Evolutionary conservation across 768 basidiomycete species (phyloP).

Genomic region (Suillus decipiens): DNA sequence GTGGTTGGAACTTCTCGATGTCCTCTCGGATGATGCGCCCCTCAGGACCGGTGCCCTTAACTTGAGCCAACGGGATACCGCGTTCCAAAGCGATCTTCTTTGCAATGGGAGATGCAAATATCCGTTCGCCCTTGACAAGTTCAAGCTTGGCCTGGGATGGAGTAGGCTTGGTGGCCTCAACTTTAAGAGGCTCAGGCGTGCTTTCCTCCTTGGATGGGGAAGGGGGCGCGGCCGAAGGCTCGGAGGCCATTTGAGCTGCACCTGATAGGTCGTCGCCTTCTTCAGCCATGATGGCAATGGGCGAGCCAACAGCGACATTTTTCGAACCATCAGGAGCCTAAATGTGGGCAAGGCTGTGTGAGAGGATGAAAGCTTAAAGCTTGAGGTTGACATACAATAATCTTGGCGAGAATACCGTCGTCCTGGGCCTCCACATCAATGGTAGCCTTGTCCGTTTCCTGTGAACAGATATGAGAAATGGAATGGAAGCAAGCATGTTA

Average conservation of each 20-base stretch:
- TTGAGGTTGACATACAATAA: conserved; percentile 65
- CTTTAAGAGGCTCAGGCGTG: conserved; percentile 45
- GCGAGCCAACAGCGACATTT: conserved; percentile 79
- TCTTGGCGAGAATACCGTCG: conserved; percentile 95
- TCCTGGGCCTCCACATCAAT: conserved; percentile 99
- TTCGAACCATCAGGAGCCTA: conserved; percentile 87
- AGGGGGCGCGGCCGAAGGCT: conserved; percentile 47
- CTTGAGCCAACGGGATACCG: conserved; percentile 84
- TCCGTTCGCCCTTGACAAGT: conserved; percentile 69
- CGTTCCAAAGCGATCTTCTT: conserved; percentile 96
- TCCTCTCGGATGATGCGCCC: conserved; percentile 95
- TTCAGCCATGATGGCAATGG: conserved; percentile 91
- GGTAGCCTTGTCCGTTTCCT: conserved; percentile 99
- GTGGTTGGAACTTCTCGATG: conserved; percentile 84
- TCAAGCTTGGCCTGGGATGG: conserved; percentile 43
- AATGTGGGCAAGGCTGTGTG: conserved; percentile 9
- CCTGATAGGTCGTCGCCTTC: conserved; percentile 93
- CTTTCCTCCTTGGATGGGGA: conserved; percentile 36
- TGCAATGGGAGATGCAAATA: conserved; percentile 94
- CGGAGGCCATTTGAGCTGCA: conserved; percentile 70
- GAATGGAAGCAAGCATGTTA: conserved; percentile 10
- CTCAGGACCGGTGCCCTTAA: conserved; percentile 92
- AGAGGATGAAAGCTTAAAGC: not conserved
- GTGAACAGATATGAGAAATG: conserved; percentile 15
- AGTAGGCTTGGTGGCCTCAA: conserved; percentile 34